Evolutionary conservation across 768 basidiomycete species (phyloP).

Genomic region (Tubosaeta sp.): DNA sequence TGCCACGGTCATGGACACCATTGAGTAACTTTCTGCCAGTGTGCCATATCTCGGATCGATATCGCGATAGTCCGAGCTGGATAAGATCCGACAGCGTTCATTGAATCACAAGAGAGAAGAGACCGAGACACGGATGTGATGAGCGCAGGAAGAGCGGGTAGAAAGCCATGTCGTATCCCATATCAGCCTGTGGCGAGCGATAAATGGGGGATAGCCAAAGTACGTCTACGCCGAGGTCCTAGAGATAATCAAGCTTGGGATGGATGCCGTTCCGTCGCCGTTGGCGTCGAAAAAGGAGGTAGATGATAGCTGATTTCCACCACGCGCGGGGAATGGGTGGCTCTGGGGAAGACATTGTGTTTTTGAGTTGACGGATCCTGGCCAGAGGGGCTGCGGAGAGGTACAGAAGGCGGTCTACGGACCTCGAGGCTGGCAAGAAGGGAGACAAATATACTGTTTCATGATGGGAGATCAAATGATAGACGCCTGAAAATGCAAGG

Average conservation of each 20-base stretch:
- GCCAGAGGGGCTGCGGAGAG: slow-evolving; percentile 10
- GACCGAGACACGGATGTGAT: neutral
- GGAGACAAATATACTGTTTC: slow-evolving; percentile 3
- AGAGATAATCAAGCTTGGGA: slow-evolving; percentile 63
- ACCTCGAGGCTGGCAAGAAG: slow-evolving; percentile 19
- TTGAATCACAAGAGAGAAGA: neutral
- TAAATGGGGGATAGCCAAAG: slow-evolving; percentile 66
- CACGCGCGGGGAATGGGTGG: slow-evolving; percentile 34
- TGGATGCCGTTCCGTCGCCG: slow-evolving; percentile 66
- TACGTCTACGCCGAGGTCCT: slow-evolving; percentile 61
- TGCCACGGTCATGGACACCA: slow-evolving; percentile 55
- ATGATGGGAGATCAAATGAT: slow-evolving; percentile 12
- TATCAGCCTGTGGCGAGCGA: slow-evolving; percentile 61
- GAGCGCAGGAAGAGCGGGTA: neutral
- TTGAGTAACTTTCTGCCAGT: slow-evolving; percentile 48
- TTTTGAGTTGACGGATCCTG: neutral
- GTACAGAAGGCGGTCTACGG: slow-evolving; percentile 5
- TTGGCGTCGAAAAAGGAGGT: slow-evolving; percentile 71
- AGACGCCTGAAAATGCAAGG: slow-evolving; percentile 1
- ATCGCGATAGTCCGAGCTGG: slow-evolving; percentile 60
- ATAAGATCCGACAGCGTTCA: slow-evolving; percentile 9
- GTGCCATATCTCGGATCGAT: slow-evolving; percentile 66
- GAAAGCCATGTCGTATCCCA: slow-evolving; percentile 63
- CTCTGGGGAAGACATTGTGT: slow-evolving; percentile 9
- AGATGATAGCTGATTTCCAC: slow-evolving; percentile 59